A percentile compares a stretch with the other conserved stretches of the same genome.
Conservation (phyloP, 2,329 filamentous ascomycete species). For the Penicillium sp. region DNA sequence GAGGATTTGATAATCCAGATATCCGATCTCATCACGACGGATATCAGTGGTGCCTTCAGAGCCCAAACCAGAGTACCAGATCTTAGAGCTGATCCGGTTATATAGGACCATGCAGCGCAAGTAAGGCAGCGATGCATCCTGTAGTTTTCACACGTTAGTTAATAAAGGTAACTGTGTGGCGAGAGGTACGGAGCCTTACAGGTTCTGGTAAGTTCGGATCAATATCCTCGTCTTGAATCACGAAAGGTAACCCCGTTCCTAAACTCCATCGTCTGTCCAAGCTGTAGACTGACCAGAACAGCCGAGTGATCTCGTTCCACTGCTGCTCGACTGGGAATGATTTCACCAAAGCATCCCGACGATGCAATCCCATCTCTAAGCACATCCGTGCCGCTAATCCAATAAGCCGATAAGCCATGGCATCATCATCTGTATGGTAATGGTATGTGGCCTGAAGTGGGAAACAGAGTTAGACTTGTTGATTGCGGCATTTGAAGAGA, state of each 20-base stretch:
- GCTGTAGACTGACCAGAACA: conserved; percentile 86
- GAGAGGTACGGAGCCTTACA: conserved; percentile 49
- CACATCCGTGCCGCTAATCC: conserved; percentile 79
- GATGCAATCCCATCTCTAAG: conserved; percentile 78
- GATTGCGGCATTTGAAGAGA: not conserved
- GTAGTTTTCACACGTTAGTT: conserved; percentile 2
- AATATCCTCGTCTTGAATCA: conserved; percentile 81
- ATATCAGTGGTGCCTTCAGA: conserved; percentile 66
- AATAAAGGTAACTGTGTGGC: not conserved
- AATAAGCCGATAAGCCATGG: conserved; percentile 81
- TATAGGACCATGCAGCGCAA: conserved; percentile 82
- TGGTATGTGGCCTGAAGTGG: conserved; percentile 65
- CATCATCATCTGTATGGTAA: conserved; percentile 82
- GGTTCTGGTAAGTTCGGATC: conserved; percentile 77
- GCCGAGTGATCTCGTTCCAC: conserved; percentile 64
- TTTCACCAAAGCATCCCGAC: conserved; percentile 68
- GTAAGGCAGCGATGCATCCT: conserved; percentile 61
- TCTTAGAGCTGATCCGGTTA: conserved; percentile 76
- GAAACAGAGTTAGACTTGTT: conserved; percentile 2
- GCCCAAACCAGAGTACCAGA: conserved; percentile 78
- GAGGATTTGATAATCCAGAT: conserved; percentile 77
- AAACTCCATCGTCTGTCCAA: conserved; percentile 86
- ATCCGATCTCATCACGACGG: conserved; percentile 72
- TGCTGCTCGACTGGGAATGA: conserved; percentile 68
- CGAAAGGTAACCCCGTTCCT: conserved; percentile 83